These are phyloP conservation scores for Alternaria metachromatica DNA, from an alignment of 2,329 filamentous ascomycete genomes.

Conservation along the genomic window DNA sequence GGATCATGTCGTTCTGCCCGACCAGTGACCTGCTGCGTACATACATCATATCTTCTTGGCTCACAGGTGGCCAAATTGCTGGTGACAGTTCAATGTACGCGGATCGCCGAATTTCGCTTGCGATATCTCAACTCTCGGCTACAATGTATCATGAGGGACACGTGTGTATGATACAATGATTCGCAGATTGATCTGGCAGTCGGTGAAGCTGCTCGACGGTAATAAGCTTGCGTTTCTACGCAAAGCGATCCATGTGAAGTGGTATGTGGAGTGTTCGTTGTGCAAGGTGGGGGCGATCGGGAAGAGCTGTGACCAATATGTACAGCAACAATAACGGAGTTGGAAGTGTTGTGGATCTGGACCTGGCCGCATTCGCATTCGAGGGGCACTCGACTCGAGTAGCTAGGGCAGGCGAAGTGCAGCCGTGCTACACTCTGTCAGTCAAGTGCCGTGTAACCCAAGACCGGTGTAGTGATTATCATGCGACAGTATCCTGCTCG, in stretches of 20 bases:
- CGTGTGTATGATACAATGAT: background rate
- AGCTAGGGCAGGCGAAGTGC: background rate
- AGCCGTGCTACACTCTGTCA: background rate
- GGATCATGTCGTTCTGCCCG: constrained; percentile 22
- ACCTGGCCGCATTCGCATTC: background rate
- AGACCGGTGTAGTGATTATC: background rate
- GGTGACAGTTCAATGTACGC: constrained; percentile 23
- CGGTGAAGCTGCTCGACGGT: background rate
- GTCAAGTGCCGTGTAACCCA: background rate
- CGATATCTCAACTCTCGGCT: constrained; percentile 18
- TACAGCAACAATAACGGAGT: background rate
- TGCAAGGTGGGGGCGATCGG: background rate
- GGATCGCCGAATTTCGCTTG: constrained; percentile 25
- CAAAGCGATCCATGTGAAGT: background rate
- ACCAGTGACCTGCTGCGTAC: constrained; percentile 31
- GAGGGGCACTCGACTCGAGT: background rate
- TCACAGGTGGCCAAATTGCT: constrained; percentile 19
- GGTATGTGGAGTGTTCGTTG: background rate
- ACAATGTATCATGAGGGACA: constrained; percentile 14
- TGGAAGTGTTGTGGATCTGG: background rate
- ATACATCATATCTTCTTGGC: constrained; percentile 25
- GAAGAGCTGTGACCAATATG: background rate
- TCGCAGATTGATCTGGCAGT: background rate
- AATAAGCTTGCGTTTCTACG: background rate
- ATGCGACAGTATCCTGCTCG: background rate